Evolutionary conservation across 2,329 filamentous ascomycete species (phyloP), one percentile per base, ranked within the genome.

Genomic region (Tolypocladium album): DNA sequence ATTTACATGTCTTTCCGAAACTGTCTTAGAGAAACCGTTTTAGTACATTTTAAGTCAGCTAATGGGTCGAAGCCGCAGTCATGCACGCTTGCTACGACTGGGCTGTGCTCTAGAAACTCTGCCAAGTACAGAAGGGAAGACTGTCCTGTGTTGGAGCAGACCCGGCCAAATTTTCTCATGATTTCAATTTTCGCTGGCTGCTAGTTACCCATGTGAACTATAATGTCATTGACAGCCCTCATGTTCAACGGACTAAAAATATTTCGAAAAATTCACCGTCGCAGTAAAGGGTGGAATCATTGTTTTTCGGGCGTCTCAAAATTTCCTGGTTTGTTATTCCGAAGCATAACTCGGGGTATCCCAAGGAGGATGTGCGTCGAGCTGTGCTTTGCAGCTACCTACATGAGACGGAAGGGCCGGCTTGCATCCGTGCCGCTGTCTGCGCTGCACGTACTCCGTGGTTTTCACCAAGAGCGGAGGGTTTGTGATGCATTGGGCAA

Each of bases 41-140:
- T 76, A 79, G 60, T 76, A 79, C 7, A 75, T 74, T 61, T 78
- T 79, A 71, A 73, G 62, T 72, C 74, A 34, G 65, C 61, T 34
- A 78, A 74, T 2, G 71, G 62, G 15, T 55, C 58, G 43, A 74
- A 73, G 1, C 75, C 76, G 5, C 63, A 63, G 1, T 61, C 53
- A 39, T 73, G 66, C 70, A 79, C 74, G 42, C 67, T 69, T 50
- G 64, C 59, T 0, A 76, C 68, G 4, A 72, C 71, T 0, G 60
- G 61, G 15, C 64, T 53, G 62, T 71, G 40, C 3, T 73, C 70
- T 17, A 7, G 8, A 7, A 11, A 0, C 73, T 70, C 0, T 78
- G 64, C 65, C 79, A 78, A 53, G 79, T 6, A 36, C 7, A 77
- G 11, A 79, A 71, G 3, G 78, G 64, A 36, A 79, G 66, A 59